Base-by-base conservation (phyloP, 75 land plant species). In the Cryptomeria japonica region DNA sequence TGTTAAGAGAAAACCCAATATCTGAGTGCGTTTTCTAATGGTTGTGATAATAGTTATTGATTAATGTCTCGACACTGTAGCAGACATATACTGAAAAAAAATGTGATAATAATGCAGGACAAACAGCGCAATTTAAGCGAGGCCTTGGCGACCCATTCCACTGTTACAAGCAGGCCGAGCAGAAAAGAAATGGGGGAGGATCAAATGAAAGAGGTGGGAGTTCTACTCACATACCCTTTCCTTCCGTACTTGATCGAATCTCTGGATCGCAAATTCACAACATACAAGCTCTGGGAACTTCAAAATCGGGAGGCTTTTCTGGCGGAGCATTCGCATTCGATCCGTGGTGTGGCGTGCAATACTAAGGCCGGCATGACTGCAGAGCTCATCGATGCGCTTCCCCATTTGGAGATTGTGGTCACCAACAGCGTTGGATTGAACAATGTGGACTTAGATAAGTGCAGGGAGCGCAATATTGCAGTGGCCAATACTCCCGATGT, bases 401-500 rank as follows among this genome's bases (percentile, higher is more conserved):
- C 95, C 19, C 51, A 55, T 37, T 85, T 94, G 36, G 89, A 90
- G 87, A 58, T 88, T 80, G 76, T 94, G 31, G 84, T 89, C 32
- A 83, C 73, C 7, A 73, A 87, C 70, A 90, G 90, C 82, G 93
- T 92, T 46, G 95, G 95, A 22, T 51, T 91, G 38, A 87, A 94
- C 80, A 90, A 90, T 34, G 87, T 93, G 32, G 94, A 93, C 41
- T 36, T 90, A 9, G 16, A 16, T 11, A 89, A 84, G 49, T 93
- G 94, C 84, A 73, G 80, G 31, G 76, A 89, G 41, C 61, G 90
- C 0, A 90, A 91, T 34, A 90, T 93, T n/a, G 73, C 46, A 1
- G 93, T 91, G 47, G 76, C 94, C 5, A 88, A 90, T 46, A 89
- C 93, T 19, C 93, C 92, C 76, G 90, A 88, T 84, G 93, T 91